Base-by-base conservation (phyloP, 1,284 basidiomycete genomes). In the Pascua sp. region DNA sequence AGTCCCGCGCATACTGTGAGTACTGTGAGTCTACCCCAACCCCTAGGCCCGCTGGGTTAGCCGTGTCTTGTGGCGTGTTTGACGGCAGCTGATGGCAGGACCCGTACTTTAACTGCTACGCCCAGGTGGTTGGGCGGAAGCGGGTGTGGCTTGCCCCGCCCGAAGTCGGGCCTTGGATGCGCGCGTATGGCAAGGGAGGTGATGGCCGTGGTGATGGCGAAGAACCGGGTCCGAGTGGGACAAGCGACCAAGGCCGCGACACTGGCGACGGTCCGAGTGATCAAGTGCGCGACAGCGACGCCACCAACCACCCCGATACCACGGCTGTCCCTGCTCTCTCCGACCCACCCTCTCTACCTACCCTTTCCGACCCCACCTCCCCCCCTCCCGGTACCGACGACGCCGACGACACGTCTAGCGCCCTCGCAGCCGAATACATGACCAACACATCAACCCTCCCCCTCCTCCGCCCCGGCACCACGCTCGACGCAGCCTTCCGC, bases 141-240 rank as follows among this genome's bases (percentile, higher is more conserved):
- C 88, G 87, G 5, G 83, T 97, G n/a, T 97, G 94, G 92, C 79
- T 97, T 39, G 91, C 91, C 0, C 88, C 91, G 15, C 90, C 91
- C 3, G 67, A 72, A 8, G 69, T 79, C 15, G 77, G 80, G 1
- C 54, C 77, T 0, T 78, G 75, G 53, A 88, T 91, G 86, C 69
- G 77, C 46, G 67, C 77, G 0, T 83, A 85, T 65, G 60, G 63
- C 18, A 42, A 32, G 11, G 54, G 24, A 9, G 24, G 24, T 32
- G 24, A 32, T 32, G 37, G 5, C 8, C 18, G 15, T 11, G 24
- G 11, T 4, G 44, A 43, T 16, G 46, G n/a, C n/a, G n/a, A n/a
- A n/a, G n/a, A n/a, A n/a, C n/a, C n/a, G n/a, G n/a, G n/a, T n/a
- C n/a, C n/a, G n/a, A n/a, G n/a, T n/a, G n/a, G n/a, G n/a, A n/a